Evolutionary conservation across 2,329 filamentous ascomycete species (phyloP).

Genomic region (Neonectria magnoliae): DNA sequence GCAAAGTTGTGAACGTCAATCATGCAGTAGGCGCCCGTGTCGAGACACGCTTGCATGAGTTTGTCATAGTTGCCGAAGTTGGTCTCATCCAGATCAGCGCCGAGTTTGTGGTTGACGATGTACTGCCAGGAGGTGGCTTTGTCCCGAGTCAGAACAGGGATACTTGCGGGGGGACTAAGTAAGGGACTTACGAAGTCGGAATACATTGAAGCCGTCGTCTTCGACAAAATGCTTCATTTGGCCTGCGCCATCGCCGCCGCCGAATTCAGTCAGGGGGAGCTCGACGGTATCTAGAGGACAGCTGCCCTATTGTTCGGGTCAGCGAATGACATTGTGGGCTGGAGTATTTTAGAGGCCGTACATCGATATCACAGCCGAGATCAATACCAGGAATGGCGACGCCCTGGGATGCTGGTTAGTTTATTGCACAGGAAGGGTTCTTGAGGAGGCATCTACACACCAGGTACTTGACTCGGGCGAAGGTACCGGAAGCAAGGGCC

Average conservation of each 20-base stretch:
- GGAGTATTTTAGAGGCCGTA: conserved; percentile 35
- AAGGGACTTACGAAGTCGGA: conserved; percentile 56
- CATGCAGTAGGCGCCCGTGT: conserved; percentile 66
- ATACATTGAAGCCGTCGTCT: conserved; percentile 63
- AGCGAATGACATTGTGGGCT: background rate
- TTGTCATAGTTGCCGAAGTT: conserved; percentile 64
- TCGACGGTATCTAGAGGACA: conserved; percentile 50
- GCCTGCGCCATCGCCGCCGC: conserved; percentile 52
- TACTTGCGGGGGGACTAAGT: background rate
- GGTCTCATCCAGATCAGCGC: conserved; percentile 58
- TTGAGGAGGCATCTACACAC: conserved; percentile 5
- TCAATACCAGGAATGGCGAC: conserved; percentile 60
- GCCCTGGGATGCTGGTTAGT: conserved; percentile 36
- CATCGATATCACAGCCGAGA: conserved; percentile 59
- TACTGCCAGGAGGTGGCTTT: conserved; percentile 65
- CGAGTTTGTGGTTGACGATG: conserved; percentile 63
- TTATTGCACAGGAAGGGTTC: background rate
- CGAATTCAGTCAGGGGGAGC: conserved; percentile 47
- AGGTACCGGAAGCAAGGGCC: conserved; percentile 19
- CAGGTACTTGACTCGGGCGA: conserved; percentile 25
- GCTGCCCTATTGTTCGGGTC: conserved; percentile 44
- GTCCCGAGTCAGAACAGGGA: conserved; percentile 3
- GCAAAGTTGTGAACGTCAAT: conserved; percentile 69
- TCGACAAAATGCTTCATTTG: conserved; percentile 68
- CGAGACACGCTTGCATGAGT: conserved; percentile 65